Conservation (phyloP, 345 rosid genomes). For the Arabidopsis suecica region DNA sequence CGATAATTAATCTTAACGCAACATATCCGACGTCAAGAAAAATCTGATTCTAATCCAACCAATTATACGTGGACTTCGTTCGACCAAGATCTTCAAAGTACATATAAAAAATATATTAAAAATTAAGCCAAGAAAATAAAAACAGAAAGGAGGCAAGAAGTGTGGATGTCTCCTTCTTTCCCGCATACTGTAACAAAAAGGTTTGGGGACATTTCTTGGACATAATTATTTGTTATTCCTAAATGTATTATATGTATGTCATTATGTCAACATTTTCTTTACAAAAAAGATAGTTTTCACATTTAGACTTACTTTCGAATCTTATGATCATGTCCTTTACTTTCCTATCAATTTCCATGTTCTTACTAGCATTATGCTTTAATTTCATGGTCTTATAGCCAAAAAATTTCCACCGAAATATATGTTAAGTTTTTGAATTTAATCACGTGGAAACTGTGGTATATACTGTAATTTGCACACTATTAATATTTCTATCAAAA, state of each 20-base stretch:
- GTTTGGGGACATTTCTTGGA: conserved; percentile 36
- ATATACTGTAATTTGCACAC: background rate
- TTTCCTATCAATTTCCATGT: conserved; percentile 31
- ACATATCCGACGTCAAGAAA: background rate
- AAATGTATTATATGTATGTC: conserved; percentile 9
- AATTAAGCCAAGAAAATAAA: background rate
- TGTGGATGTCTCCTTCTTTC: conserved; percentile 47
- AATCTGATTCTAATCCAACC: background rate
- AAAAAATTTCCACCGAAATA: conserved; percentile 12
- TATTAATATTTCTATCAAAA: background rate
- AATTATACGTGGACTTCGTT: conserved; percentile 27
- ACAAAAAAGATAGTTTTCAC: conserved; percentile 30
- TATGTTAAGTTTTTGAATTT: background rate
- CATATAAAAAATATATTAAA: conserved; percentile 10
- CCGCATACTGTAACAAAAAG: conserved; percentile 43
- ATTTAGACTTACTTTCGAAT: conserved; percentile 27
- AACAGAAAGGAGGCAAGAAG: conserved; percentile 40
- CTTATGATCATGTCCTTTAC: conserved; percentile 34
- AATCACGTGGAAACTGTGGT: background rate
- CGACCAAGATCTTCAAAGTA: conserved; percentile 49
- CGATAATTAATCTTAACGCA: too few species aligned
- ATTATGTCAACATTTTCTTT: background rate
- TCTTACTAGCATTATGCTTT: conserved; percentile 27
- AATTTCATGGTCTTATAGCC: background rate
- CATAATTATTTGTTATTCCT: conserved; percentile 29